Evolutionary conservation across 2,329 filamentous ascomycete species (phyloP), one percentile per base, ranked within the genome.

Genomic region (Metarhizium rileyi): DNA sequence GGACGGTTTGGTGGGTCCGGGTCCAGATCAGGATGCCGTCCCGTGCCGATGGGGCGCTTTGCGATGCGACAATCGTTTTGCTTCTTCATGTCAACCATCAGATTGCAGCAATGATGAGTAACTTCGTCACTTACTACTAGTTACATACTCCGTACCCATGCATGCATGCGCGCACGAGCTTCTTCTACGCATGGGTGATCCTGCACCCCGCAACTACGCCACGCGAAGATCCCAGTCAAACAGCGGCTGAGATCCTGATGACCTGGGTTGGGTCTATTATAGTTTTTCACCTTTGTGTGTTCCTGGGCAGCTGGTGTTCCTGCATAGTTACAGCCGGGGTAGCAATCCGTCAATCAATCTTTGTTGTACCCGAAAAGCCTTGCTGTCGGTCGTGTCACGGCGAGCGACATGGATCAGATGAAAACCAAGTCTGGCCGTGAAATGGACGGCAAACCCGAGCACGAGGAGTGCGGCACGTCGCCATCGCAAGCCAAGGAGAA

Each of bases 391-490:
- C 20, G 23, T 20, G 8, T 25, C 27, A 16, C 12, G 20, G 6
- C 22, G 44, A 6, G n/a, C 27, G 27, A 33, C 44, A 16, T 36
- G 3, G 9, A 12, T 36, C 46, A 46, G 12, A 53, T 53, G 50
- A 49, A 47, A 3, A 40, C 50, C 14, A 52, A 49, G 45, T 30
- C 46, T 18, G 45, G 35, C 25, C 33, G 26, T 20, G 49, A 50
- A 4, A 56, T 56, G 48, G 45, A 54, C 36, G 45, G 48, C 28
- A 58, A 62, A 46, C 46, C 36, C 18, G 53, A 57, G 16, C 51
- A 57, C 44, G 55, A 56, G 44, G 50, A 55, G 48, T 51, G 57
- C 43, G 46, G 53, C 18, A 52, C 53, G 26, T 45, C 44, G 23
- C 40, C 50, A 46, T 43, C 47, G 2, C 55, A 53, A 9, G 27